Conservation (phyloP, 306 rosid genomes). For the Lathyrus sativus region DNA sequence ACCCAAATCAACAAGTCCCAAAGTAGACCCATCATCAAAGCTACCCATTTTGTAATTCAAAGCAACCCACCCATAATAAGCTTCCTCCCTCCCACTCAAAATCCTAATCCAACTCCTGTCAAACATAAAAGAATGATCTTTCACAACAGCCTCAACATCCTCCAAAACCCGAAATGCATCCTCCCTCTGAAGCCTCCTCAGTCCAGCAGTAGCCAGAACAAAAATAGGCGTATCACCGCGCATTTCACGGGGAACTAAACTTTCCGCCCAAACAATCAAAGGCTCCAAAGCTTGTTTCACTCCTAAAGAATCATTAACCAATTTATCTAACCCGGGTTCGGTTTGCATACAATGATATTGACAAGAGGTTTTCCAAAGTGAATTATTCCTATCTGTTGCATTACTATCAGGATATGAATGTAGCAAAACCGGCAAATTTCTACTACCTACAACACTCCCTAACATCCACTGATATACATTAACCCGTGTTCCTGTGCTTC, state of each 20-base stretch:
- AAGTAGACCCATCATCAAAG: constrained; percentile 50
- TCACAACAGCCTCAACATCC: constrained; percentile 60
- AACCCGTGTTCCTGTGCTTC: constrained; percentile 78
- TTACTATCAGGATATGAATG: constrained; percentile 60
- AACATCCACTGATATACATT: constrained; percentile 66
- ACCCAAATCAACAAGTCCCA: constrained; percentile 85
- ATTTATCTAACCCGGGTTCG: constrained; percentile 74
- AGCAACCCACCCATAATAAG: constrained; percentile 92
- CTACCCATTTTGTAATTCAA: constrained; percentile 72
- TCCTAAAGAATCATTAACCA: constrained; percentile 63
- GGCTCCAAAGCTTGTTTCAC: constrained; percentile 69
- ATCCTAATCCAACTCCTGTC: constrained; percentile 72
- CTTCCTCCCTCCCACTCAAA: constrained; percentile 86
- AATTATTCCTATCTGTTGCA: constrained; percentile 39
- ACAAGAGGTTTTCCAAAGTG: constrained; percentile 58
- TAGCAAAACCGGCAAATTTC: constrained; percentile 58
- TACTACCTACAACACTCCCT: constrained; percentile 23
- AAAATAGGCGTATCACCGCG: constrained; percentile 61
- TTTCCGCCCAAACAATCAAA: constrained; percentile 69
- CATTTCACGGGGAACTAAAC: constrained; percentile 51
- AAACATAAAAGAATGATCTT: constrained; percentile 50
- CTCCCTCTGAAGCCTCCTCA: constrained; percentile 54
- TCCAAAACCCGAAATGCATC: constrained; percentile 50
- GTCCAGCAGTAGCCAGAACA: constrained; percentile 80
- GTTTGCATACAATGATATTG: constrained; percentile 88